Conservation (phyloP, 192 early-diverging fungal species). For the Linnemannia hyalina region DNA sequence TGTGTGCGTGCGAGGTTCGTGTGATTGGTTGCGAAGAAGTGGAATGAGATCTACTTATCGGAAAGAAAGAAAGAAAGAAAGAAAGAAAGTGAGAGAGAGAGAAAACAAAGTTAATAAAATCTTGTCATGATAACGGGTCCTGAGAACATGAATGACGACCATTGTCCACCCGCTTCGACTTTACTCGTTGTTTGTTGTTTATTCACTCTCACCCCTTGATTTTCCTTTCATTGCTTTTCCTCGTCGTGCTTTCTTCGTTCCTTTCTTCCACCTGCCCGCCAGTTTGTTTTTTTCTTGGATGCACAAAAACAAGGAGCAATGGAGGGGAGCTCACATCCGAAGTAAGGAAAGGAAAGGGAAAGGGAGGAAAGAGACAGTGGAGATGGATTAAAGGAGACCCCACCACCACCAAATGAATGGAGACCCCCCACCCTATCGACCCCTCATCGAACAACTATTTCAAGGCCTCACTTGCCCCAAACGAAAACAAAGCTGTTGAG, state of each 20-base stretch:
- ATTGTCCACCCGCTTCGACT: background rate
- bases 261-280: background rate
- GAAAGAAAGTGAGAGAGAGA: background rate
- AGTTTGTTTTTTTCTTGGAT: background rate
- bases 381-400: too few species aligned
- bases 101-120: slow-evolving; percentile 13
- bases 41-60: background rate
- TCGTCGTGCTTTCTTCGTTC: background rate
- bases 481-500: background rate
- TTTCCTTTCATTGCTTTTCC: background rate
- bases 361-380: too few species aligned
- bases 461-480: background rate
- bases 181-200: background rate
- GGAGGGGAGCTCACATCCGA: too few species aligned
- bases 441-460: background rate
- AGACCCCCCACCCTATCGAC: background rate
- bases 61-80: background rate
- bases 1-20: background rate
- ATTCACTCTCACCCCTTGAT: background rate
- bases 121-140: background rate
- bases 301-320: background rate
- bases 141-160: background rate
- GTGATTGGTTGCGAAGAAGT: slow-evolving; percentile 1
- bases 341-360: too few species aligned
- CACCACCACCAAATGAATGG: background rate